Evolutionary conservation across 805 yeast genomes (phyloP).

Genomic region (Jamesozyma lodderae): DNA sequence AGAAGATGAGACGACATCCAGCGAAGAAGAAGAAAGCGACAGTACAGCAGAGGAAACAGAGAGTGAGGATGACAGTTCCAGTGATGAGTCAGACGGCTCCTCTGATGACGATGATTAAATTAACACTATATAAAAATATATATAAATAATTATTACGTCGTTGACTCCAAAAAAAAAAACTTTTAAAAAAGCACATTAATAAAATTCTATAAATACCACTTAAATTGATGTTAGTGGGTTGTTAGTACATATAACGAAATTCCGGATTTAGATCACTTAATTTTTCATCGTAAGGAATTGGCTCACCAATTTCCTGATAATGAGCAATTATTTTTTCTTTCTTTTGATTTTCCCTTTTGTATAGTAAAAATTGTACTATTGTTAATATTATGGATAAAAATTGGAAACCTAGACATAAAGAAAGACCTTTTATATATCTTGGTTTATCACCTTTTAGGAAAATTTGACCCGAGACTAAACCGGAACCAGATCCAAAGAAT

Average conservation of each 20-base stretch:
- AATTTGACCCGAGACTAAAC: conserved; percentile 33
- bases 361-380: conserved; percentile 27
- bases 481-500: conserved; percentile 31
- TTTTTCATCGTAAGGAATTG: conserved; percentile 29
- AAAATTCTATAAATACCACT: no score
- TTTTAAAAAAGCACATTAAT: no score
- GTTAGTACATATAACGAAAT: conserved; percentile 38
- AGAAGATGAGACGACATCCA: conserved; percentile 29
- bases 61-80: conserved; percentile 20
- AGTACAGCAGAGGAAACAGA: conserved; percentile 8
- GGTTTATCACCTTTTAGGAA: conserved; percentile 33
- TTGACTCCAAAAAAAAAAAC: not conserved
- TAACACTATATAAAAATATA: no score
- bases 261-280: conserved; percentile 36
- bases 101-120: not conserved
- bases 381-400: conserved; percentile 34
- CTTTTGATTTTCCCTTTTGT: conserved; percentile 31
- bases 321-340: conserved; percentile 27
- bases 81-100: not conserved
- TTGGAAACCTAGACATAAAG: conserved; percentile 38
- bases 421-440: conserved; percentile 31
- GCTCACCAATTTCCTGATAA: conserved; percentile 28
- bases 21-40: conserved; percentile 1
- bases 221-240: not conserved
- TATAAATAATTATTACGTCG: no score